A percentile compares a stretch with the other conserved stretches of the same genome.
Conservation (phyloP, 2,329 filamentous ascomycete species). For the Ophiognomonia clavigignenti-juglandacearum region DNA sequence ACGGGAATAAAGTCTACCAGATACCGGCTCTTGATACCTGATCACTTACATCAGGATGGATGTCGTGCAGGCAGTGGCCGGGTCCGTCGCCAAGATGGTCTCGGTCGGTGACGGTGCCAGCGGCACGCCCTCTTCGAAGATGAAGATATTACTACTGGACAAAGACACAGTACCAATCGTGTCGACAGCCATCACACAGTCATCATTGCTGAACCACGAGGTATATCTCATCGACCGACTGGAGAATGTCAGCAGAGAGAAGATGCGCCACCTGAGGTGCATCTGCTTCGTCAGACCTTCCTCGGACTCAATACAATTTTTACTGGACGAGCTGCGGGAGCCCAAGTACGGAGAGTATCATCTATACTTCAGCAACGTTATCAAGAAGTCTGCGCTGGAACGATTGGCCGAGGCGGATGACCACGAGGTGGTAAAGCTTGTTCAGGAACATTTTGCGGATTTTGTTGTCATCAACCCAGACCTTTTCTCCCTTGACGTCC, state of each 20-base stretch:
- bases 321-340: slow-evolving; percentile 93
- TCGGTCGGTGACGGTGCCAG: slow-evolving; percentile 69
- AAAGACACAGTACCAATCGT: slow-evolving; percentile 91
- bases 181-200: slow-evolving; percentile 94
- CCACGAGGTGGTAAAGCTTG: slow-evolving; percentile 88
- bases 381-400: slow-evolving; percentile 93
- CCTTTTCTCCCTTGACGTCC: slow-evolving; percentile 74
- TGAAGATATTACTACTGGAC: slow-evolving; percentile 96
- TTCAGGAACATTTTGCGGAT: slow-evolving; percentile 96
- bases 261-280: slow-evolving; percentile 95
- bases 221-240: slow-evolving; percentile 96
- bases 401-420: slow-evolving; percentile 93
- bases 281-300: slow-evolving; percentile 91
- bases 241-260: slow-evolving; percentile 84
- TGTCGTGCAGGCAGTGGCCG: slow-evolving; percentile 84
- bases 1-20: too few species aligned
- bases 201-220: slow-evolving; percentile 88
- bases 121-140: slow-evolving; percentile 73
- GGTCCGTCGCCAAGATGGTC: slow-evolving; percentile 96
- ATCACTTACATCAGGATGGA: slow-evolving; percentile 61
- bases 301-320: slow-evolving; percentile 82
- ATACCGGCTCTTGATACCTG: too few species aligned
- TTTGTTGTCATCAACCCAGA: slow-evolving; percentile 95
- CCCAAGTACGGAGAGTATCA: slow-evolving; percentile 98
- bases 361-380: slow-evolving; percentile 95